A percentile compares a stretch with the other conserved stretches of the same genome.
Evolutionary conservation across 2,329 filamentous ascomycete genomes (phyloP).

Genomic region (Trichoderma asperellum): DNA sequence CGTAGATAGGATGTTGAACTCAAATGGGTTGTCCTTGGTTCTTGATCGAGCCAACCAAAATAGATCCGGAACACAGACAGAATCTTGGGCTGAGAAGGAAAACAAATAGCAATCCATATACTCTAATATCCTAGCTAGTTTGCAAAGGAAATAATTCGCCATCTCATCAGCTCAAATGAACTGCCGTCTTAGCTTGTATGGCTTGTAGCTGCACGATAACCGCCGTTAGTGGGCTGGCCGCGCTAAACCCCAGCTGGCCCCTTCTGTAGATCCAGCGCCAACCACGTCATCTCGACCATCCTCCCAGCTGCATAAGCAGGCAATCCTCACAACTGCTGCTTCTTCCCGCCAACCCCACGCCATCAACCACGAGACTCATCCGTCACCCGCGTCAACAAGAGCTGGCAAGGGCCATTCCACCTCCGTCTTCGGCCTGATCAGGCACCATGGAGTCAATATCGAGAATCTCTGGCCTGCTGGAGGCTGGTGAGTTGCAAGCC

Average conservation of each 20-base stretch:
- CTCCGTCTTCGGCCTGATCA: constrained; percentile 31
- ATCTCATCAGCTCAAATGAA: not conserved
- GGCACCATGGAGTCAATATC: constrained; percentile 89
- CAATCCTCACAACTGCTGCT: constrained; percentile 3
- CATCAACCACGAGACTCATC: constrained; percentile 5
- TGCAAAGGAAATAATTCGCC: too few species aligned
- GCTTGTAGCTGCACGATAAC: too few species aligned
- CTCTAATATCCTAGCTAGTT: too few species aligned
- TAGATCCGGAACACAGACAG: too few species aligned
- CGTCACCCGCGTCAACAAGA: constrained; percentile 22
- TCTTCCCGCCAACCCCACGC: constrained; percentile 6
- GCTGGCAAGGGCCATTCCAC: not conserved
- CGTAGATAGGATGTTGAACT: too few species aligned
- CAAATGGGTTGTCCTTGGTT: too few species aligned
- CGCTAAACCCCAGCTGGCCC: constrained; percentile 21
- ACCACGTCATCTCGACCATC: constrained; percentile 28
- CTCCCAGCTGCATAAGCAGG: not conserved
- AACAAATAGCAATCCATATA: too few species aligned
- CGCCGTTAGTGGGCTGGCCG: constrained; percentile 1
- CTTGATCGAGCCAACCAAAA: too few species aligned
- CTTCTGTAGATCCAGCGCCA: not conserved
- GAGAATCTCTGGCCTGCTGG: constrained; percentile 88
- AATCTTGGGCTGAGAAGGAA: too few species aligned
- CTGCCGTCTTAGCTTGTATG: too few species aligned
- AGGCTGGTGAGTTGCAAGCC: constrained; percentile 69